phyloP scores from a whole-genome alignment of 306 rosid genomes.

The Lathyrus oleraceus region DNA sequence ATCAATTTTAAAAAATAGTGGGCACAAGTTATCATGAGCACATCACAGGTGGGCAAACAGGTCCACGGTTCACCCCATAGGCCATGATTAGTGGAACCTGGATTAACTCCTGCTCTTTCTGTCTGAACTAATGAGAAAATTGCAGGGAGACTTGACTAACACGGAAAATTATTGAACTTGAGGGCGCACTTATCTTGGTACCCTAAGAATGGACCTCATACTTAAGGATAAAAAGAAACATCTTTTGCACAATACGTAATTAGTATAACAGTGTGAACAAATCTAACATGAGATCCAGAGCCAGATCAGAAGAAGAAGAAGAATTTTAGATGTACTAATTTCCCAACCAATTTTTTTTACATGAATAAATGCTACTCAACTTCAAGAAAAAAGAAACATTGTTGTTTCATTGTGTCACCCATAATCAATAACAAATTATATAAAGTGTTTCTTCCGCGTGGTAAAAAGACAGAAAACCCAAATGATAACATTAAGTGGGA shows the following conservation, averaged over 20 bases:
- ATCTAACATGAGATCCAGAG: neutral
- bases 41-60: neutral
- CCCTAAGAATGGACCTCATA: neutral
- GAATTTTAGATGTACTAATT: neutral
- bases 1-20: neutral
- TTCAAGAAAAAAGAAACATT: neutral
- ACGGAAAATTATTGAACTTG: neutral
- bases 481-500: neutral
- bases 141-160: conserved; percentile 4
- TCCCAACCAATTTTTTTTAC: neutral
- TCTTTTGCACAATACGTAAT: neutral
- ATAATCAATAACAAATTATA: neutral
- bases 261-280: neutral
- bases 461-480: conserved; percentile 1
- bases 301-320: neutral
- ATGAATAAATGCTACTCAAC: neutral
- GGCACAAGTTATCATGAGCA: neutral
- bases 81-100: neutral
- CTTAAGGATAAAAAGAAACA: neutral
- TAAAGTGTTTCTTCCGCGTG: neutral
- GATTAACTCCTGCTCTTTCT: neutral
- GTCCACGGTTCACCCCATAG: conserved; percentile 14
- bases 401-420: neutral
- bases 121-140: neutral
- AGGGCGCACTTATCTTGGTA: neutral